phyloP scores from a whole-genome alignment of 2,329 filamentous ascomycete species.

The Pezicula radicicola region DNA sequence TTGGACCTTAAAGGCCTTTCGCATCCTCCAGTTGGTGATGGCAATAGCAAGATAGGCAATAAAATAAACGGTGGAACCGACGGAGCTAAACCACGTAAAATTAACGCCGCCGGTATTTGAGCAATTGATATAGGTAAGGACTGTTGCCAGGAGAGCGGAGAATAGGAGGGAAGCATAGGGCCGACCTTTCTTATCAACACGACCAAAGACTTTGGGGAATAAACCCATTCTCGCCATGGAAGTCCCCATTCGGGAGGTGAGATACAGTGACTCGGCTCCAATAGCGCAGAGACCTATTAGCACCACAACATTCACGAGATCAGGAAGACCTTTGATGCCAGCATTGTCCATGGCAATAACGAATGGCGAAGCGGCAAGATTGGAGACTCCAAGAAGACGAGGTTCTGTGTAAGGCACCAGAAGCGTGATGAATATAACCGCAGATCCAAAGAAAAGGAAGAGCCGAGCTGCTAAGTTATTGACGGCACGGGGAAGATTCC shows the following conservation, averaged over 20 bases:
- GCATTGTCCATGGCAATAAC: constrained; percentile 43
- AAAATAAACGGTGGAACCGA: not conserved
- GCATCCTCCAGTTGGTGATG: not conserved
- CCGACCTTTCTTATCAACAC: not conserved
- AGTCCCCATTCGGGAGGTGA: constrained; percentile 45
- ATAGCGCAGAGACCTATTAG: constrained; percentile 48
- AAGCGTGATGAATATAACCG: constrained; percentile 52
- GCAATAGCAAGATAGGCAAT: not conserved
- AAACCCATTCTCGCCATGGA: constrained; percentile 46
- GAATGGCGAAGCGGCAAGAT: constrained; percentile 30
- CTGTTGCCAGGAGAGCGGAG: not conserved
- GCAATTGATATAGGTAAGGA: not conserved
- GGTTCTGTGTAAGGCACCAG: constrained; percentile 49
- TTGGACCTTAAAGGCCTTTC: not conserved
- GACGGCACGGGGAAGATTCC: constrained; percentile 52
- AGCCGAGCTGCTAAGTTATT: constrained; percentile 55
- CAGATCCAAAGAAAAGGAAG: constrained; percentile 54
- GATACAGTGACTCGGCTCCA: constrained; percentile 47
- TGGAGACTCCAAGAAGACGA: constrained; percentile 45
- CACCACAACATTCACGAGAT: constrained; percentile 50
- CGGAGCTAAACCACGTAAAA: not conserved
- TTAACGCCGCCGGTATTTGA: not conserved
- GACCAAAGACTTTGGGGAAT: constrained; percentile 43
- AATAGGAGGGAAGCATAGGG: not conserved
- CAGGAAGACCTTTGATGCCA: constrained; percentile 42